These are phyloP conservation scores for Panaeolus cyanescens DNA, from an alignment of 768 basidiomycete genomes.

Conservation along the genomic window DNA sequence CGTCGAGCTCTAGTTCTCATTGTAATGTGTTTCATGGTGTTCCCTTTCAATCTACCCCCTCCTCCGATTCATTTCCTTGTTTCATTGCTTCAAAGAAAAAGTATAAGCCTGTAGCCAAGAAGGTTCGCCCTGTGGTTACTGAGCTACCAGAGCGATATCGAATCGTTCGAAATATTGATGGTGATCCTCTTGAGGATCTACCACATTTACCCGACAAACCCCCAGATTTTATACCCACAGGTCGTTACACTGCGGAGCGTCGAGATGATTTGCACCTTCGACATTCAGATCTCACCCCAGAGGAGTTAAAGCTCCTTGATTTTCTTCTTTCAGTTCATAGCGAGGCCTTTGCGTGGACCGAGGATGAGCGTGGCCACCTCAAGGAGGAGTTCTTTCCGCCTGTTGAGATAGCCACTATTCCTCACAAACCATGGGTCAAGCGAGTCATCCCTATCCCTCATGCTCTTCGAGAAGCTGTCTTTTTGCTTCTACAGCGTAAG, in stretches of 20 bases:
- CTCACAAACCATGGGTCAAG: constrained; percentile 37
- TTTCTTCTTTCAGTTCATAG: constrained; percentile 30
- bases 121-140: constrained; percentile 25
- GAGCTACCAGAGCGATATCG: constrained; percentile 10
- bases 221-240: constrained; percentile 20
- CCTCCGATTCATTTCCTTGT: too few species aligned
- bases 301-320: constrained; percentile 33
- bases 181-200: constrained; percentile 22
- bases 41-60: too few species aligned
- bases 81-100: constrained; percentile 1
- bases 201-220: constrained; percentile 16
- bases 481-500: constrained; percentile 30
- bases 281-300: constrained; percentile 12
- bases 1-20: too few species aligned
- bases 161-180: constrained; percentile 8
- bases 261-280: constrained; percentile 14
- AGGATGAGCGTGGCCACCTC: constrained; percentile 12
- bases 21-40: too few species aligned
- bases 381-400: constrained; percentile 23
- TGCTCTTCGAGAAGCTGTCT: constrained; percentile 30
- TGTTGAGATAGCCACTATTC: constrained; percentile 29
- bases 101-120: constrained; percentile 21
- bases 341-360: constrained; percentile 12
- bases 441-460: constrained; percentile 36
- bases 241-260: constrained; percentile 18